Evolutionary conservation across 2,329 filamentous ascomycete genomes (phyloP), one percentile per base, ranked within the genome.

Genomic region (Beauveria caledonica): DNA sequence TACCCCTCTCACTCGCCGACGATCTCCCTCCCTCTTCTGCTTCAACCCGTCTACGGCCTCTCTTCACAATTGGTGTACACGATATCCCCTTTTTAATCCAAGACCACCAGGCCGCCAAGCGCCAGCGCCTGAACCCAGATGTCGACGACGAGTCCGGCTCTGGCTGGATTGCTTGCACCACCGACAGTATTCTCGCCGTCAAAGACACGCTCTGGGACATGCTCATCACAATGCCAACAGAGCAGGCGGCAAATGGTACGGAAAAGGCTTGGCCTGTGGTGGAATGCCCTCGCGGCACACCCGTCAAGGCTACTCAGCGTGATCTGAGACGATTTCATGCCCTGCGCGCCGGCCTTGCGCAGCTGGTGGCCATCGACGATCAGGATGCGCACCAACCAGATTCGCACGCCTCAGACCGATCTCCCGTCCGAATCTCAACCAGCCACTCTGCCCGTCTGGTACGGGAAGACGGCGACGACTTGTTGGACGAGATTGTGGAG

Each of bases 131-230:
- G 48, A 71, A 73, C 50, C 70, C 70, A 46, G 70, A 72, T 11
- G 68, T 73, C 17, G 72, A 74, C 40, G 80, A 78, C 25, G 79
- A 84, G 46, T 70, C 74, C 25, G 80, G 80, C 36, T 75, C 81
- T 15, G 89, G 92, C 44, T 99, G 92, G 92, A 87, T 96, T 62
- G 94, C 93, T 13, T 97, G 92, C 73, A 97, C 93, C 3, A 97
- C 93, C 1, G 94, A 99, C 74, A 93, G 89, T 69, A 94, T 99
- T 62, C 81, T 99, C 15, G 86, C 85, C 51, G 88, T 90, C 73
- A 97, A 97, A 76, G 84, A 86, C 55, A 83, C 88, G 2, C 82
- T 99, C 2, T 97, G 92, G 79, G 94, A 99, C 70, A 81, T 97
- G 67, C 82, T 97, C 44, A 87, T 97, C 62, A 90, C 90, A 58